These are phyloP conservation scores for Chlamydomonas incerta DNA, from an alignment of 139 green algal genomes.

Conservation along the genomic window DNA sequence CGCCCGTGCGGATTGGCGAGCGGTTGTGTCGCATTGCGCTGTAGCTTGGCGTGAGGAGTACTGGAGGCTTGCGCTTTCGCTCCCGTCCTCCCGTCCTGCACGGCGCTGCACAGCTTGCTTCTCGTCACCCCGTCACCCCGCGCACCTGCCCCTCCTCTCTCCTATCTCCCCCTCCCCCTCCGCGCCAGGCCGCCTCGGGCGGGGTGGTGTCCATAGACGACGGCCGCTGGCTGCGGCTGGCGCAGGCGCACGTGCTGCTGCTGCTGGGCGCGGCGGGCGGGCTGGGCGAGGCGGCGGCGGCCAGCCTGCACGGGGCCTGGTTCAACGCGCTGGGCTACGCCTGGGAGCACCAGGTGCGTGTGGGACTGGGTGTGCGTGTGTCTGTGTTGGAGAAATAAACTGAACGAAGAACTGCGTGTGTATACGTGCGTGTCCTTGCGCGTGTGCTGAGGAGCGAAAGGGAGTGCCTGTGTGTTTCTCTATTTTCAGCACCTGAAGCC, in stretches of 20 bases:
- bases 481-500: too few species aligned
- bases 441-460: neutral
- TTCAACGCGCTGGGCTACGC: constrained; percentile 31
- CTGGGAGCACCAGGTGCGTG: constrained; percentile 23
- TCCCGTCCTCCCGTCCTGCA: too few species aligned
- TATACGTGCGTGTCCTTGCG: neutral
- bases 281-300: constrained; percentile 12
- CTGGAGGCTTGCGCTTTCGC: too few species aligned
- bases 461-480: neutral
- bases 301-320: neutral
- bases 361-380: neutral
- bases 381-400: neutral
- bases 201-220: constrained; percentile 28
- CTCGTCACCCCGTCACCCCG: too few species aligned
- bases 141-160: too few species aligned
- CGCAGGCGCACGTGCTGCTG: constrained; percentile 29
- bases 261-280: constrained; percentile 23
- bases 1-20: too few species aligned
- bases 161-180: too few species aligned
- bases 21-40: too few species aligned
- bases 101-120: too few species aligned
- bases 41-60: too few species aligned
- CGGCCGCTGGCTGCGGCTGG: constrained; percentile 27
- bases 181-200: constrained; percentile 15
- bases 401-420: too few species aligned